Conservation (phyloP, 2,329 filamentous ascomycete genomes). For the Cladobotryum mycophilum region DNA sequence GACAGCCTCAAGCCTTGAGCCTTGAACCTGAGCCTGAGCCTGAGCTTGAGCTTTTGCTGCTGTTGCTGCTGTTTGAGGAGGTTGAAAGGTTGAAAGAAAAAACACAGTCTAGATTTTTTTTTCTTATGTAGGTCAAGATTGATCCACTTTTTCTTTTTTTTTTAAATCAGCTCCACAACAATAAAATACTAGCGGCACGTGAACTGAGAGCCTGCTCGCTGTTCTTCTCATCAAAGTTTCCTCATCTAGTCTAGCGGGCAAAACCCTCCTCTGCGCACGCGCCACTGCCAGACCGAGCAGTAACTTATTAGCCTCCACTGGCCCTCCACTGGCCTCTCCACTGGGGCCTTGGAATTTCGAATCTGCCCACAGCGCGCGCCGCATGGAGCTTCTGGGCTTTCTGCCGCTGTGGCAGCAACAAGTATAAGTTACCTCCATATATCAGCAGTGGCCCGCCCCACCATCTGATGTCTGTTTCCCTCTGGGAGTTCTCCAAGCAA, state of each 20-base stretch:
- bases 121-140: constrained; percentile 1
- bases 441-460: neutral
- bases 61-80: neutral
- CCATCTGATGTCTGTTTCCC: neutral
- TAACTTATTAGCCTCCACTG: too few species aligned
- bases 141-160: constrained; percentile 9
- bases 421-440: too few species aligned
- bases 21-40: too few species aligned
- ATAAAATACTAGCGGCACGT: constrained; percentile 9
- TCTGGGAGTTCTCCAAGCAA: too few species aligned
- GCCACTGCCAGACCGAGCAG: neutral
- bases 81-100: neutral
- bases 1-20: too few species aligned
- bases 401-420: too few species aligned
- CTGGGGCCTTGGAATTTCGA: too few species aligned
- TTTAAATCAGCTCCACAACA: neutral
- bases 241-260: too few species aligned
- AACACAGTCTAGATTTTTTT: neutral
- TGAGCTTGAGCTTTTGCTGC: neutral
- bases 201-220: constrained; percentile 2
- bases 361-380: too few species aligned
- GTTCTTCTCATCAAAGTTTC: too few species aligned
- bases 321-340: too few species aligned
- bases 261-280: neutral
- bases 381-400: too few species aligned